Percentiles rank a stretch among this genome's conserved stretches.
phyloP scores from a whole-genome alignment of 257 asterid species.

The Nicotiana paniculata region DNA sequence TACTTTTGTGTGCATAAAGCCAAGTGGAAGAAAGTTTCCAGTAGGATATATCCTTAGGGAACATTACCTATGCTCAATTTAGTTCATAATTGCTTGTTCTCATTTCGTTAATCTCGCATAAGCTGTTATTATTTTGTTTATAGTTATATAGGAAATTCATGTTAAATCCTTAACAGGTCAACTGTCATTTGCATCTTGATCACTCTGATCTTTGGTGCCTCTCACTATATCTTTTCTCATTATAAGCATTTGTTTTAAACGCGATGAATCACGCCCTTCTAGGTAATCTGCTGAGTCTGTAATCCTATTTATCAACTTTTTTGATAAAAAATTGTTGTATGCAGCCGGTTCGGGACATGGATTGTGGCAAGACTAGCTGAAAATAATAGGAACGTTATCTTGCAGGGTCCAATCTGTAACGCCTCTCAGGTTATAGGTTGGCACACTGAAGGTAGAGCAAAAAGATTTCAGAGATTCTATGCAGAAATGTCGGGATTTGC shows the following conservation, averaged over 20 bases:
- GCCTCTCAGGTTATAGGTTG: conserved; percentile 66
- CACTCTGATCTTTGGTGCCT: not conserved
- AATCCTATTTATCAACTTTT: not conserved
- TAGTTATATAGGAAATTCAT: not conserved
- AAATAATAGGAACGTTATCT: conserved; percentile 21
- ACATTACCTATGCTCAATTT: not conserved
- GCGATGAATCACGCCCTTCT: not conserved
- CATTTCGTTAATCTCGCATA: not conserved
- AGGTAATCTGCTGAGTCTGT: not conserved
- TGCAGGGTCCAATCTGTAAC: conserved; percentile 75
- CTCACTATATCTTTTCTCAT: not conserved
- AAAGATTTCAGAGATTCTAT: conserved; percentile 43
- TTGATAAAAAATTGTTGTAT: conserved; percentile 16
- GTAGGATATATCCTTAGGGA: not conserved
- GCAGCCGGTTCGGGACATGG: conserved; percentile 79
- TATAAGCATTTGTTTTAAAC: not conserved
- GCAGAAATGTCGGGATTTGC: conserved; percentile 67
- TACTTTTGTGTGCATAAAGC: not conserved
- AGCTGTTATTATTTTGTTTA: not conserved
- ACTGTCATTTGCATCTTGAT: not conserved
- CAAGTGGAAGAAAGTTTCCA: not conserved
- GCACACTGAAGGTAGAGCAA: conserved; percentile 38
- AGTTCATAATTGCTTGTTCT: not conserved
- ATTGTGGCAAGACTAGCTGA: conserved; percentile 46
- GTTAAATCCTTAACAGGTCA: not conserved